phyloP scores from a whole-genome alignment of 2,329 filamentous ascomycete genomes.

The Beauveria sp. region DNA sequence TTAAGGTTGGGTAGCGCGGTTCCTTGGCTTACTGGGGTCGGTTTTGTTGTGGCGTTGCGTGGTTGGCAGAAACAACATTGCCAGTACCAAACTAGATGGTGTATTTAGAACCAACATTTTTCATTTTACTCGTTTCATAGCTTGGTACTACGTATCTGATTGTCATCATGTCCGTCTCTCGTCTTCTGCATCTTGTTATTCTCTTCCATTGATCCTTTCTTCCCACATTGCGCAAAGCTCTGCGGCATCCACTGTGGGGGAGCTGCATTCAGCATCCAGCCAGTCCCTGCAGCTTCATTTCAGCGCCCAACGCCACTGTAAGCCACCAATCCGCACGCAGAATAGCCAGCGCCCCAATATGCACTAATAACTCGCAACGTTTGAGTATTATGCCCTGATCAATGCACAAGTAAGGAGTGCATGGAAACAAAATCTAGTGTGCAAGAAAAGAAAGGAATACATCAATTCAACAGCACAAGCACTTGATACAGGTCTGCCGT shows the following conservation, averaged over 20 bases:
- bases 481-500: no score
- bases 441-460: no score
- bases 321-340: not conserved
- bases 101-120: no score
- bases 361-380: not conserved
- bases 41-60: not conserved
- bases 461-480: no score
- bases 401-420: no score
- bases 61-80: not conserved
- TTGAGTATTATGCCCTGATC: not conserved
- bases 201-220: not conserved
- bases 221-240: not conserved
- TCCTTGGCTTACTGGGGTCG: not conserved
- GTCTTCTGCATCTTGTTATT: not conserved
- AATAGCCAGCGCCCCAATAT: not conserved
- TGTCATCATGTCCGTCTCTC: not conserved
- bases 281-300: not conserved
- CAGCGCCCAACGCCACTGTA: not conserved
- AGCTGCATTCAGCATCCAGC: not conserved
- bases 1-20: not conserved
- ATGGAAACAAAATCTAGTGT: no score
- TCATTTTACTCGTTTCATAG: not conserved
- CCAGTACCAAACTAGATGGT: not conserved
- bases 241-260: not conserved
- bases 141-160: no score